phyloP scores from a whole-genome alignment of 139 green algal genomes.

The Chlamydomonas sphaeroides region DNA sequence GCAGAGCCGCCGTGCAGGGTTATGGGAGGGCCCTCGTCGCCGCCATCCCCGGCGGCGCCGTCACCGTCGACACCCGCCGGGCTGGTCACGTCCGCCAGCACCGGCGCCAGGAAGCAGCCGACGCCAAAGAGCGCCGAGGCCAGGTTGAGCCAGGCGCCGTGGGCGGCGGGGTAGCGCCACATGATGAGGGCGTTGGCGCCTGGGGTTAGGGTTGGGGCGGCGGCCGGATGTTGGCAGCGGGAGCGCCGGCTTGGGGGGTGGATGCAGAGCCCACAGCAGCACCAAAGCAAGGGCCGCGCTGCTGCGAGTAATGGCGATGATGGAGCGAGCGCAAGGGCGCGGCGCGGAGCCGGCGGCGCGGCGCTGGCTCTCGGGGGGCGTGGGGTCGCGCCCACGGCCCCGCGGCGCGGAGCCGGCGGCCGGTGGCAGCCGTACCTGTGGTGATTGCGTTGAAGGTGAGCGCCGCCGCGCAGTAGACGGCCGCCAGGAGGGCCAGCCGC shows the following conservation, averaged over 20 bases:
- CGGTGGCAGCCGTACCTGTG: slow-evolving; percentile 17
- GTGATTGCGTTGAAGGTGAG: slow-evolving; percentile 41
- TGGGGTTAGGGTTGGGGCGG: too few relatives aligned
- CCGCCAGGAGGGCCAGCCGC: slow-evolving; percentile 6
- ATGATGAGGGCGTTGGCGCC: slow-evolving; percentile 34
- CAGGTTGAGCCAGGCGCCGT: slow-evolving; percentile 39
- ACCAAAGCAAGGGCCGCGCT: too few relatives aligned
- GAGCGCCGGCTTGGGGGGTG: too few relatives aligned
- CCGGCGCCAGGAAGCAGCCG: slow-evolving; percentile 31
- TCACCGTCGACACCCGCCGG: background rate
- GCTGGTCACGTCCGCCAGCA: slow-evolving; percentile 17
- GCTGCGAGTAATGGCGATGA: too few relatives aligned
- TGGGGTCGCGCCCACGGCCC: too few relatives aligned
- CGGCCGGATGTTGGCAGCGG: too few relatives aligned
- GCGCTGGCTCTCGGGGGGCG: too few relatives aligned
- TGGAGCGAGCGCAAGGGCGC: too few relatives aligned
- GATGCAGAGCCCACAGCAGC: too few relatives aligned
- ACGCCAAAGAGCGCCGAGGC: slow-evolving; percentile 32
- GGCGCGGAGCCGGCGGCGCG: too few relatives aligned
- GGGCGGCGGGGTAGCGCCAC: slow-evolving; percentile 24
- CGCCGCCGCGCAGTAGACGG: slow-evolving; percentile 4
- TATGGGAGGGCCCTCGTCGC: background rate
- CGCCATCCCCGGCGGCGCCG: background rate
- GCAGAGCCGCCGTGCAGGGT: background rate
- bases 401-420: too few relatives aligned